Percentiles rank a stretch among this genome's conserved stretches.
Evolutionary conservation across 2,329 filamentous ascomycete genomes (phyloP).

Genomic region (Xylariaceae sp.): DNA sequence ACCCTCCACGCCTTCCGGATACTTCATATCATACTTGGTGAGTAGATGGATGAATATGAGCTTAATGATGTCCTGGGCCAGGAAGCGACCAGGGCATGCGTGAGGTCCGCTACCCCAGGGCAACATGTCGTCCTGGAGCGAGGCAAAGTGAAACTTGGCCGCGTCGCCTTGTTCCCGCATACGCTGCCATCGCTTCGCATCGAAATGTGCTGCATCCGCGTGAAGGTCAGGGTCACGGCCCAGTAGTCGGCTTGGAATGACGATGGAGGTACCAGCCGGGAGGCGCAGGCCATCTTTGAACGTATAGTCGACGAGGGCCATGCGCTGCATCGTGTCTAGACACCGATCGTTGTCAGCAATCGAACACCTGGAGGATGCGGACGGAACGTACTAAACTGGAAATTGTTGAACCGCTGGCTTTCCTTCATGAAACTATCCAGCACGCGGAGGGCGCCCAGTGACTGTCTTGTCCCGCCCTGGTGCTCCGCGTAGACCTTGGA

Average conservation of each 20-base stretch:
- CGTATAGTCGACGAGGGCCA: constrained; percentile 5
- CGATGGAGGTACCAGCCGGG: constrained; percentile 11
- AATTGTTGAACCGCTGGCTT: constrained; percentile 8
- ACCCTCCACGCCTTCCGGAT: background rate
- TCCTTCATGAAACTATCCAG: constrained; percentile 20
- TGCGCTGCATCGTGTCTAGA: constrained; percentile 13
- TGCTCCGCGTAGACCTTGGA: background rate
- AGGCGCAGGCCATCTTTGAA: constrained; percentile 16
- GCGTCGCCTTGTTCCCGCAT: constrained; percentile 11
- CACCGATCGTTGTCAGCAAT: background rate
- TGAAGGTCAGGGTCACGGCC: constrained; percentile 10
- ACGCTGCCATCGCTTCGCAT: constrained; percentile 12
- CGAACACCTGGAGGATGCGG: background rate
- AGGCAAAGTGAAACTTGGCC: constrained; percentile 19
- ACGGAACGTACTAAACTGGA: constrained; percentile 7
- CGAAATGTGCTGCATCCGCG: constrained; percentile 10
- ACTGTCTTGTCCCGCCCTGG: constrained; percentile 7
- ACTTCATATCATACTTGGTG: constrained; percentile 14
- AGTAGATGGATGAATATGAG: constrained; percentile 13
- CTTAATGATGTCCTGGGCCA: constrained; percentile 12
- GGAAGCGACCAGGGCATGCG: constrained; percentile 18
- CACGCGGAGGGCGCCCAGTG: constrained; percentile 4
- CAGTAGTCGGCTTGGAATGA: constrained; percentile 10
- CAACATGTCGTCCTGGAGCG: constrained; percentile 14
- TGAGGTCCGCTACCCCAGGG: constrained; percentile 14